Base-by-base conservation (phyloP, 2,329 filamentous ascomycete genomes). In the Hypoxylon sp. region DNA sequence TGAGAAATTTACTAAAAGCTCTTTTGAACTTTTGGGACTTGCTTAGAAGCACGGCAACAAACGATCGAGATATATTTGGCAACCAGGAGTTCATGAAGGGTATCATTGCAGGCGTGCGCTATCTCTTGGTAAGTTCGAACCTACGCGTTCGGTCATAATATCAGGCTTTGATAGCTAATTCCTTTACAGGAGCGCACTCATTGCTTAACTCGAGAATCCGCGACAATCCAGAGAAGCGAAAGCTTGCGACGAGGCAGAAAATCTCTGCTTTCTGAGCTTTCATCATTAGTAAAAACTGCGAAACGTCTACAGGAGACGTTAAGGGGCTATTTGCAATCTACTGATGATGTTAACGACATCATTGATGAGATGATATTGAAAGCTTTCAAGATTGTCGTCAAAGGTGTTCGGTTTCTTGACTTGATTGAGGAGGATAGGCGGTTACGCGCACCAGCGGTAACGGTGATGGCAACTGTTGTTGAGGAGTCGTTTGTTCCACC, bases 81-180 rank as follows among this genome's bases (percentile, higher is more conserved):
- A 94, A 94, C 78, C 93, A 97, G 78, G 94, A 98, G 77, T 96
- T 97, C 77, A 95, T 98, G 85, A 91, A 94, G 80, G 93, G 93
- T 23, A 91, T 98, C 76, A 97, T 98, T 75, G 94, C 94, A 7
- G 96, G 96, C 32, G 95, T 98, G 62, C 89, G 96, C 51, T 94
- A 91, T 81, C 86, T 99, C 45, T 80, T 99, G 79, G 93, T 97
- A 86, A 82, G 93, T 85, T 56, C 2, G 11, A 41, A 30, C 14
- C 34, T 48, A 41, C 6, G 56, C 23, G 7, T 50, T 46, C 13
- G 9, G 23, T 45, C 10, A 19, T 9, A 11, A 6, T 19, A 43
- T 50, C 4, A 17, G 10, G 9, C 36, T 17, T 45, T 13, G n/a
- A 23, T 34, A 23, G 11, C 73, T 71, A 61, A 71, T 53, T 2